Evolutionary conservation across 257 asterid species (phyloP), one percentile per base, ranked within the genome.

Genomic region (Salvia miltiorrhiza): DNA sequence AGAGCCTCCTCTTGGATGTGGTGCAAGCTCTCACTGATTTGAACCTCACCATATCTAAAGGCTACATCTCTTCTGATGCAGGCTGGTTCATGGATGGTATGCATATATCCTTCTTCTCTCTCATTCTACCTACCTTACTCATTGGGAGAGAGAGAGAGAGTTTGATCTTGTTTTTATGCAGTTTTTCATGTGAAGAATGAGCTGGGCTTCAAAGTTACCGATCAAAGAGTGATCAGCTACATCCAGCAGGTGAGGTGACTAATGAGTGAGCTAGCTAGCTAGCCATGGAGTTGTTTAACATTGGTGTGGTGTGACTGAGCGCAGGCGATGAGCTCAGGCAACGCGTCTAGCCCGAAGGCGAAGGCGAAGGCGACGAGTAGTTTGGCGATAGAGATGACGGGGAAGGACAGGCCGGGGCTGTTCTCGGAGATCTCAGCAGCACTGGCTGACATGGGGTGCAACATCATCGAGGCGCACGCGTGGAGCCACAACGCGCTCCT

Each of bases 41-140:
- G 84, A 90, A 90, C 84, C 88, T 88, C 41, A 88, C 72, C 58
- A 88, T 90, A 56, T 64, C 78, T 23, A 90, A 88, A 74, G 90
- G 90, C 24, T 88, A 86, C 76, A 88, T 90, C 63, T 88, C 95
- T 14, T 86, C 90, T 49, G 95, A 90, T 83, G 93, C 85, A 12
- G 95, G 83, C 7, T 90, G 95, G 93, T 80, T 84, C 81, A 88
- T 90, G 95, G 93, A 88, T 71, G 95, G 97, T 90, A 83, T 13
- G 7, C 26, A 52, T 26, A 7, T 30, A 37, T 9, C 2, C 43
- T 7, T 20, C 52, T n/a, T 13, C 63, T 14, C 37, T 62, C 26
- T n/a, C 37, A 48, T 4, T 11, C 44, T 33, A 24, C 41, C 28
- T 48, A 13, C 13, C 49, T 13, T n/a, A n/a, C n/a, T n/a, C n/a